Base-by-base conservation (phyloP, 2,329 filamentous ascomycete genomes). In the Aspergillus awamori region DNA sequence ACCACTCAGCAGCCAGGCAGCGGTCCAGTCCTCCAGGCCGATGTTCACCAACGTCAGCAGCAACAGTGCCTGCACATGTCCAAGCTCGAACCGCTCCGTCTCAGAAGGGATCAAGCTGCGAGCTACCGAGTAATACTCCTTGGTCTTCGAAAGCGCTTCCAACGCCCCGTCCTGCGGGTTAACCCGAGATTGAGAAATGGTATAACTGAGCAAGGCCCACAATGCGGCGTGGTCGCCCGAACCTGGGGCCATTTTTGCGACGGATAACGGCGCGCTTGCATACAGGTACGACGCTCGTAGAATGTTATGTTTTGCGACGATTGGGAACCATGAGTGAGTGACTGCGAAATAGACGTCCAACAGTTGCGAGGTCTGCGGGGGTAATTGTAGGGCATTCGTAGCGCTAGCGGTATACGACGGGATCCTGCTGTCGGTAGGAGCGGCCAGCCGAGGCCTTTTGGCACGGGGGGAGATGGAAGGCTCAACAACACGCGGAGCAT, bases 321-420 rank as follows among this genome's bases (percentile, higher is more conserved):
- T 81, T 0, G 85, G 85, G 30, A 87, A 80, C 85, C 85, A 87
- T 26, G 80, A 81, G 65, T 87, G 84, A 0, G 83, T 86, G 58
- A 82, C 81, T 0, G 83, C 80, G 63, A 86, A 86, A 65, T 86
- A 87, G 10, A 82, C 76, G 66, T 87, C 84, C 38, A 87, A 73
- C 6, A 86, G 72, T 15, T 78, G 76, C 70, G 84, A 84, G 8
- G 83, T 79, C 57, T 83, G 79, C 26, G 75, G 66, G 11, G 85
- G 85, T 10, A 87, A 75, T 39, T 72, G 69, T 39, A 76, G 67
- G 11, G 64, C 48, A 33, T 65, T 64, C 2, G 28, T 36, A 39
- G 53, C 56, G 39, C 33, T 63, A 10, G 53, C 33, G 5, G 62
- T 41, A 10, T 61, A 63, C 8, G 61, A 43, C 10, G 43, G 24